Conservation (phyloP, 768 basidiomycete species). For the Pleurotus eryngii region DNA sequence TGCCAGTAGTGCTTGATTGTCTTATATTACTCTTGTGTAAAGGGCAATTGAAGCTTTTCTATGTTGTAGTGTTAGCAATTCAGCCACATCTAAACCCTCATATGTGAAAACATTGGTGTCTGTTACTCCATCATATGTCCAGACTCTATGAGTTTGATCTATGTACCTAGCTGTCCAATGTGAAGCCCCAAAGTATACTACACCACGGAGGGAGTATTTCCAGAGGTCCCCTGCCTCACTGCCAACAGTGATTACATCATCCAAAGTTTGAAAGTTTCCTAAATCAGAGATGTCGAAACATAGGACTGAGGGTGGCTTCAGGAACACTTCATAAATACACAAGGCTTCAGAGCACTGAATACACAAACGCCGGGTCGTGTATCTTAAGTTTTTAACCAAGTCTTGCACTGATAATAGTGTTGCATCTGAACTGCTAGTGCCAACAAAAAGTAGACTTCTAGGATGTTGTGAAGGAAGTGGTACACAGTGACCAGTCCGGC, state of each 20-base stretch:
- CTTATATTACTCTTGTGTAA: too few species aligned
- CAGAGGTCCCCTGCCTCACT: not conserved
- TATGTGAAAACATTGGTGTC: too few species aligned
- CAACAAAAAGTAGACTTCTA: not conserved
- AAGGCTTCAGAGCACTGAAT: not conserved
- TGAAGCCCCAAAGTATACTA: not conserved
- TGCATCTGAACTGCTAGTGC: not conserved
- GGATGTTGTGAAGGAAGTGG: not conserved
- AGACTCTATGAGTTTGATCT: not conserved
- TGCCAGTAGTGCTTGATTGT: too few species aligned
- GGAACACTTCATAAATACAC: not conserved
- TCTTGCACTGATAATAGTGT: not conserved
- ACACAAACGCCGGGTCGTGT: not conserved
- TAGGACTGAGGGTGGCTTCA: not conserved
- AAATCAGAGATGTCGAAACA: not conserved
- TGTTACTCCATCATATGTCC: constrained; percentile 4
- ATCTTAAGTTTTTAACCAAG: not conserved
- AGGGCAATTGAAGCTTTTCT: too few species aligned
- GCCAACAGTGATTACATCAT: not conserved
- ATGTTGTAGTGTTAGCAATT: too few species aligned
- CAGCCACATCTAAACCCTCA: too few species aligned
- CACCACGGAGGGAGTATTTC: not conserved
- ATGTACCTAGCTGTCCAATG: not conserved
- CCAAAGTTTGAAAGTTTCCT: not conserved
- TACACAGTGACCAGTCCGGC: too few species aligned